Base-by-base conservation (phyloP, 805 yeast genomes). In the Monosporozyma siamensis region DNA sequence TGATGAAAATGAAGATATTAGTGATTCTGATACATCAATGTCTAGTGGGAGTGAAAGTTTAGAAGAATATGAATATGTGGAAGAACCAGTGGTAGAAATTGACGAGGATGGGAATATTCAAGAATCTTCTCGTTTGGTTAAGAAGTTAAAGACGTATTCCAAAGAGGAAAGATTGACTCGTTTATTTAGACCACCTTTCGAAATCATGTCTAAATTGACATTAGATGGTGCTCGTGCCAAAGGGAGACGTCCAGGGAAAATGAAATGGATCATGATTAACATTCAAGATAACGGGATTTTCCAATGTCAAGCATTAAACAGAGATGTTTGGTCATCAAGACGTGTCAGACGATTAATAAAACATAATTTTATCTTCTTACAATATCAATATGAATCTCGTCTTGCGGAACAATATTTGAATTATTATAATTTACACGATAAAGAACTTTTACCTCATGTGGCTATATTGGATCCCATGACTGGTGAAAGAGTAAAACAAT, bases 381-480 rank as follows among this genome's bases (percentile, higher is more conserved):
- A 92, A 61, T 90, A 82, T 59, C 88, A 82, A 47, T 71, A 71
- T 40, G 94, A 84, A 53, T 80, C 92, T 2, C 75, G 76, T 6
- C 79, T 75, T 46, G 97, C 96, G 2, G 69, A 70, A 48, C 74
- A 71, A 46, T 92, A 86, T 58, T 53, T 71, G 15, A 79, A 82
- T 48, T 81, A 83, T 54, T 89, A 92, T 59, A 80, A 82, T 3
- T 71, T 84, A 37, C 64, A 69, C 2, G 74, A 72, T 27, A 53
- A 46, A 23, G 59, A 58, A 27, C 54, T 53, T 18, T 82, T 67
- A 58, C 99, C 99, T 1, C 97, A 92, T 59, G 79, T 92, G 34
- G 84, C 96, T 1, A 84, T 92, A 31, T 59, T 92, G 39, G 99
- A 92, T 56, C 97, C 98, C 2, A 77, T 89, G 59, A 92, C 98